phyloP scores from a whole-genome alignment of 129 eudicot species.

The Smallanthus sonchifolius region DNA sequence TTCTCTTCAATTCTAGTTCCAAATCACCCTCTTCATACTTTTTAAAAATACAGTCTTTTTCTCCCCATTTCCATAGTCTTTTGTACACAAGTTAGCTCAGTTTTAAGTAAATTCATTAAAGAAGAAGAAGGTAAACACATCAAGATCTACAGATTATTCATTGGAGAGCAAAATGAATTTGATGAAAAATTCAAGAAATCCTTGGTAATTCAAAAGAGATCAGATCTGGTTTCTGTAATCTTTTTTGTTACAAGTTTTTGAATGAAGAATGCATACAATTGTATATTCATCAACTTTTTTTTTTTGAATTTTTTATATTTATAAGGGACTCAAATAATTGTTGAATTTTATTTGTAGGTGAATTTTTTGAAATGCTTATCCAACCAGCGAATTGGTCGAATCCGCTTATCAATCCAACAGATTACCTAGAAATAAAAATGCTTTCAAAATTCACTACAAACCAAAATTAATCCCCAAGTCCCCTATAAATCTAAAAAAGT shows the following conservation, averaged over 20 bases:
- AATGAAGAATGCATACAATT: background rate
- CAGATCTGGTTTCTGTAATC: conserved; percentile 15
- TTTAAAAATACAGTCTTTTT: conserved; percentile 7
- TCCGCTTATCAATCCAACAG: too few species aligned
- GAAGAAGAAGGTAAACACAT: background rate
- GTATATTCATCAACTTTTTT: background rate
- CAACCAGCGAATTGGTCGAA: too few species aligned
- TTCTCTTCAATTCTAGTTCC: conserved; percentile 24
- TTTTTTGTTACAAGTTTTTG: conserved; percentile 2
- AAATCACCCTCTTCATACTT: conserved; percentile 18
- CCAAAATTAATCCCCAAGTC: too few species aligned
- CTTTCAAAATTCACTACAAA: too few species aligned
- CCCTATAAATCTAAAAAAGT: too few species aligned
- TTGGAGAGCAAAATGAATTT: conserved; percentile 3
- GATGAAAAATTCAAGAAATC: background rate
- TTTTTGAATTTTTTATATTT: too few species aligned
- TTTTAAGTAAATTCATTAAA: background rate
- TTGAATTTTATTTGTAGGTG: too few species aligned
- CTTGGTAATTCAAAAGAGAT: background rate
- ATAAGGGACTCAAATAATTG: too few species aligned
- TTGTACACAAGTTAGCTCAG: background rate
- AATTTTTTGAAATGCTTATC: too few species aligned
- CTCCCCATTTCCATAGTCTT: background rate
- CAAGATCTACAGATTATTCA: conserved; percentile 20
- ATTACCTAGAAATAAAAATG: too few species aligned